Conservation (phyloP, 805 yeast genomes). For the Candida saitoana region DNA sequence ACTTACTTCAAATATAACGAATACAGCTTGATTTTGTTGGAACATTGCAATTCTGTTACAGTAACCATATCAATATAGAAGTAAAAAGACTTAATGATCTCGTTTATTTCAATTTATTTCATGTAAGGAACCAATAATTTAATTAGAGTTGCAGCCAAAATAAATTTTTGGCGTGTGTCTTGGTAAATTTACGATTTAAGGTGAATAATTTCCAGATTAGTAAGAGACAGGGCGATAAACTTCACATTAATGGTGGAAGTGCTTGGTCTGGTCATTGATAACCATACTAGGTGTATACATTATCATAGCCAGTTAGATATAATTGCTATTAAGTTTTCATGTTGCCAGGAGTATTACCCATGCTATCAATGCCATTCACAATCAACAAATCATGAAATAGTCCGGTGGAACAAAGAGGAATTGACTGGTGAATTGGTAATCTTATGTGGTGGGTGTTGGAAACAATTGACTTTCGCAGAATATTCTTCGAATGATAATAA, state of each 20-base stretch:
- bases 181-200: neutral
- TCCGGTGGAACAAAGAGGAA: constrained; percentile 12
- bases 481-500: constrained; percentile 14
- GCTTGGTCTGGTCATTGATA: constrained; percentile 18
- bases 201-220: neutral
- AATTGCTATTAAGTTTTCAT: constrained; percentile 36
- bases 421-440: constrained; percentile 18
- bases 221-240: too few species aligned
- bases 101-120: too few species aligned
- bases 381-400: constrained; percentile 10
- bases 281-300: constrained; percentile 35
- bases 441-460: constrained; percentile 35
- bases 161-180: too few species aligned
- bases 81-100: too few species aligned
- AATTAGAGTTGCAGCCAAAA: too few species aligned
- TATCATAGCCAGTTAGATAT: constrained; percentile 32
- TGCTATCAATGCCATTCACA: constrained; percentile 37
- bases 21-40: too few species aligned
- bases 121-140: too few species aligned
- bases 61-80: too few species aligned
- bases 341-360: constrained; percentile 35
- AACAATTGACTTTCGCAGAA: constrained; percentile 24
- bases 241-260: constrained; percentile 2
- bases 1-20: too few species aligned
- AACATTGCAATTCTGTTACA: too few species aligned